Base-by-base conservation (phyloP, 495 filamentous ascomycete species). In the Pyronema domesticum region DNA sequence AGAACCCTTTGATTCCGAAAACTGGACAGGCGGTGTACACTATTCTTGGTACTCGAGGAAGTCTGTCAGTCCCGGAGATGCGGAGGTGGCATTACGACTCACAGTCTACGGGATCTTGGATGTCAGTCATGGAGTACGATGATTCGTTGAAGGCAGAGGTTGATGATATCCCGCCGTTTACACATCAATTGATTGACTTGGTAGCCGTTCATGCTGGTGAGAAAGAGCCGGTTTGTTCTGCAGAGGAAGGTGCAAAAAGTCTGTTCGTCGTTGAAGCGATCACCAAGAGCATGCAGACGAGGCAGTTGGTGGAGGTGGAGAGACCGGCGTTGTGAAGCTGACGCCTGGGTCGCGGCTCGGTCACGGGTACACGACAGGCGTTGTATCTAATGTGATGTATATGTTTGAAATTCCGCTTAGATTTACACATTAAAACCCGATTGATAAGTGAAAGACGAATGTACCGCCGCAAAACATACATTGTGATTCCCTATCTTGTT, bases 61-160 rank as follows among this genome's bases (percentile, higher is more conserved):
- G 69, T 49, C 60, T 80, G 9, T 77, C 73, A 55, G 71, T 80
- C 37, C 75, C 75, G 3, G 77, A 80, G 64, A 65, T 79, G 67
- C 72, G 67, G 23, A 58, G 70, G 13, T 78, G 73, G 75, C 75
- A 69, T 49, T 76, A 77, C 59, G 68, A 53, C 4, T 56, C 43
- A 18, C 57, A 36, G 9, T 59, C 48, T 34, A 18, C 8, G 15
- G 48, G 48, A 3, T 35, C 23, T 4, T 74, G 69, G 72, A 63
- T 44, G 10, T 56, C 63, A 18, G 52, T 46, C 35, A 55, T 71
- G 6, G 54, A 57, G 35, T 53, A 48, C 11, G 64, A 66, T 17
- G 65, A 72, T 52, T 62, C 53, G 11, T 60, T 70, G 51, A 55
- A 55, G 19, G 33, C 75, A 5, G 66, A 68, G 30, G 67, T 76